Percentiles rank a stretch among this genome's conserved stretches.
phyloP scores from a whole-genome alignment of 306 rosid genomes.

The Sicyos baderoa region DNA sequence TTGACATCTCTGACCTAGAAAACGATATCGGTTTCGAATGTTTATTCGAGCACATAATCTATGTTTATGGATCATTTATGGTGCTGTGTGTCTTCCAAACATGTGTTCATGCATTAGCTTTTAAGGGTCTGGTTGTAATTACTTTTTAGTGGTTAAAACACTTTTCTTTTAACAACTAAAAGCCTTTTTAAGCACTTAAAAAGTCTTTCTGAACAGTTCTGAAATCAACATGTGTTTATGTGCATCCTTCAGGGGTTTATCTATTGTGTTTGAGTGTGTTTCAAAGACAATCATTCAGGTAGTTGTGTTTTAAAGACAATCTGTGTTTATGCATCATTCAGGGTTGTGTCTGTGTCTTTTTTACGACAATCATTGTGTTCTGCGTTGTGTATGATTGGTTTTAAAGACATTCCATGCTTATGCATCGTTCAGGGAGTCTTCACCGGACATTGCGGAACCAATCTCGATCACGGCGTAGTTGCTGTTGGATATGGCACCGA shows the following conservation, averaged over 20 bases:
- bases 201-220: no score
- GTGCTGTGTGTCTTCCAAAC: background rate
- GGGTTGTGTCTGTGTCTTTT: no score
- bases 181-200: background rate
- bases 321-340: background rate
- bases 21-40: background rate
- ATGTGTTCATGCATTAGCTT: no score
- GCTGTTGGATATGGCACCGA: slow-evolving; percentile 76
- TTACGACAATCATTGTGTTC: background rate
- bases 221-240: no score
- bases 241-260: slow-evolving; percentile 1
- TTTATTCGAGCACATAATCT: background rate
- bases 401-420: background rate
- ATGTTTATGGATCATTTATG: background rate
- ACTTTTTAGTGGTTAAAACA: no score
- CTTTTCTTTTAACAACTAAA: no score
- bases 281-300: slow-evolving; percentile 34
- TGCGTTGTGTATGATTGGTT: background rate
- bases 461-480: slow-evolving; percentile 71
- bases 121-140: background rate
- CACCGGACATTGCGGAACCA: slow-evolving; percentile 71
- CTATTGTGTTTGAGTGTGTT: background rate
- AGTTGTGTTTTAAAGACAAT: slow-evolving; percentile 16
- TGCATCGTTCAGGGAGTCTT: slow-evolving; percentile 55
- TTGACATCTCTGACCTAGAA: background rate